These are phyloP conservation scores for Pseudotsuga menziesii DNA, from an alignment of 75 land plant genomes.

Conservation along the genomic window DNA sequence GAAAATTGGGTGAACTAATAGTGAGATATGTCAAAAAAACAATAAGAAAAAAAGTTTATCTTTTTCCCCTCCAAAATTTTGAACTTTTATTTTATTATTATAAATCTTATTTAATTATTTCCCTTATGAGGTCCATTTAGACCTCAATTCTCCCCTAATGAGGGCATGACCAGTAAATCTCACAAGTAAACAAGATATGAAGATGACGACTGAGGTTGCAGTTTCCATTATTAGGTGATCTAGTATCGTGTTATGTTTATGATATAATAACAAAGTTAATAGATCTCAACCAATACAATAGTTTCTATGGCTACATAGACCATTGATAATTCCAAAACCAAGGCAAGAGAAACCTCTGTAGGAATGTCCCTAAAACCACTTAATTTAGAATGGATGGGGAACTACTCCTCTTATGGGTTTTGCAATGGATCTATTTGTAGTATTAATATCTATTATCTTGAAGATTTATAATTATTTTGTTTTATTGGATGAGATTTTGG, in stretches of 20 bases:
- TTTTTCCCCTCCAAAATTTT: too few species aligned
- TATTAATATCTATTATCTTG: conserved; percentile 18
- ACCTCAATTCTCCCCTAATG: too few species aligned
- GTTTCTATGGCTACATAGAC: neutral
- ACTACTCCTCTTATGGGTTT: conserved; percentile 16
- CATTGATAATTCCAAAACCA: neutral
- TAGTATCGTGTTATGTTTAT: too few species aligned
- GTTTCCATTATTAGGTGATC: neutral
- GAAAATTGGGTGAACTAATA: too few species aligned
- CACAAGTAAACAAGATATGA: neutral
- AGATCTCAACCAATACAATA: neutral
- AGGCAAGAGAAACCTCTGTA: neutral
- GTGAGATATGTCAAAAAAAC: too few species aligned
- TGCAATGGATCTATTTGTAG: conserved; percentile 5
- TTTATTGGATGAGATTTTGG: conserved; percentile 14
- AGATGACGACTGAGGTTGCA: neutral
- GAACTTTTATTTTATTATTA: too few species aligned
- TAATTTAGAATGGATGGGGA: neutral
- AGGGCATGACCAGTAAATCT: neutral
- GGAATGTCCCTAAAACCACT: neutral
- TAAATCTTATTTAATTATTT: too few species aligned
- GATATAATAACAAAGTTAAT: neutral
- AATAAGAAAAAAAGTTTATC: too few species aligned
- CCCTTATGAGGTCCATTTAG: too few species aligned
- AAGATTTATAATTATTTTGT: conserved; percentile 21